A percentile compares a stretch with the other conserved stretches of the same genome.
Conservation (phyloP, 495 filamentous ascomycete genomes). For the Aspergillus leporis region DNA sequence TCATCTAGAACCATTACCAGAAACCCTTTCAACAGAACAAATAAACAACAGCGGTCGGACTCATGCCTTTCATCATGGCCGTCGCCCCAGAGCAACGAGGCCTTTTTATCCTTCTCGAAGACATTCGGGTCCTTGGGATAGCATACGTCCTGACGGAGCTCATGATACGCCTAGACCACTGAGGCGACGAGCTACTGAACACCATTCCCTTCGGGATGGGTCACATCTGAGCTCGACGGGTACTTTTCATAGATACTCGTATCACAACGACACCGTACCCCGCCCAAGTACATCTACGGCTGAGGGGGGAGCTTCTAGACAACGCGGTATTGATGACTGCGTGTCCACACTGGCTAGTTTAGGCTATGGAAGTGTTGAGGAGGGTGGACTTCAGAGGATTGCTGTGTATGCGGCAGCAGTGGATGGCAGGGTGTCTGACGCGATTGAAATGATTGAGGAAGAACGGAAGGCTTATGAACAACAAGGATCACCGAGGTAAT, state of each 20-base stretch:
- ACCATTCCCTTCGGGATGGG: slow-evolving; percentile 22
- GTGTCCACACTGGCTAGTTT: slow-evolving; percentile 46
- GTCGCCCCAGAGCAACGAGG: slow-evolving; percentile 30
- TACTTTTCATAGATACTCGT: slow-evolving; percentile 11
- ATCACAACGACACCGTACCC: slow-evolving; percentile 9
- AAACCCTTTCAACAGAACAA: not conserved
- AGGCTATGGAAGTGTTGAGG: slow-evolving; percentile 48
- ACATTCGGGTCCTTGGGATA: slow-evolving; percentile 25
- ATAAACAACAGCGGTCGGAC: not conserved
- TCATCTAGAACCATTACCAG: not conserved
- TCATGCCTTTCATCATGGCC: slow-evolving; percentile 10
- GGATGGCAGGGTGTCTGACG: slow-evolving; percentile 46
- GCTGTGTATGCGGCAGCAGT: slow-evolving; percentile 53
- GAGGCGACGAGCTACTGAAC: slow-evolving; percentile 34
- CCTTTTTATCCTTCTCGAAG: slow-evolving; percentile 17
- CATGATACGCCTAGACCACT: slow-evolving; percentile 12
- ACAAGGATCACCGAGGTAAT: slow-evolving; percentile 16
- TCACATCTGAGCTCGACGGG: slow-evolving; percentile 8
- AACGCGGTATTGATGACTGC: slow-evolving; percentile 43
- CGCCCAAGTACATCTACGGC: not conserved
- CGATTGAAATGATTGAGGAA: slow-evolving; percentile 60
- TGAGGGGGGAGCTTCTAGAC: not conserved
- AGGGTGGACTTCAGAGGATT: slow-evolving; percentile 47
- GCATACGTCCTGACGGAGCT: slow-evolving; percentile 4
- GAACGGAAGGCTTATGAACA: slow-evolving; percentile 51